These are phyloP conservation scores for Curvularia spicifera DNA, from an alignment of 2,329 filamentous ascomycete genomes.

Conservation along the genomic window DNA sequence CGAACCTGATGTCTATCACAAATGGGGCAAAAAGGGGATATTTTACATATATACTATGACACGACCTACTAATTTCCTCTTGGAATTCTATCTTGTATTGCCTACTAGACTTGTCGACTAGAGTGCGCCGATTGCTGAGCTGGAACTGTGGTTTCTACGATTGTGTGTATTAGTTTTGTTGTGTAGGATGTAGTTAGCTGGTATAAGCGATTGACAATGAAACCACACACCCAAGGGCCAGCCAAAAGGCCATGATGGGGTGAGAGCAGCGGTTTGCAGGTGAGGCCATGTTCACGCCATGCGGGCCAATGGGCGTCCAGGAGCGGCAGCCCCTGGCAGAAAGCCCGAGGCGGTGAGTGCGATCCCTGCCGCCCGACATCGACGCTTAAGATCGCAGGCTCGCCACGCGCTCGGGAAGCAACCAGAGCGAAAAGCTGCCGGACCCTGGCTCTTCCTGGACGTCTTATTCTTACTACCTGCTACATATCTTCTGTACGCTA, in stretches of 20 bases:
- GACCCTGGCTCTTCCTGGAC: constrained; percentile 11
- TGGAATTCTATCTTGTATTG: neutral
- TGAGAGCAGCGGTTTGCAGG: constrained; percentile 3
- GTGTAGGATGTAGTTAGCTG: neutral
- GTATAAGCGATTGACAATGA: neutral
- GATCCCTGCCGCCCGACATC: constrained; percentile 20
- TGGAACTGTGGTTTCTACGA: constrained; percentile 13
- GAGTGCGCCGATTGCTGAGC: neutral
- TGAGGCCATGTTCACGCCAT: constrained; percentile 45
- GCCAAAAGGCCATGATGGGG: constrained; percentile 3
- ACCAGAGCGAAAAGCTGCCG: neutral
- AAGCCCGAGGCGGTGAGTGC: constrained; percentile 18
- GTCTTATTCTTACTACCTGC: neutral
- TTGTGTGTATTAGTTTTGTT: neutral
- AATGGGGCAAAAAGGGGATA: neutral
- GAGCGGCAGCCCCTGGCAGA: constrained; percentile 34
- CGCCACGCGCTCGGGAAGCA: constrained; percentile 24
- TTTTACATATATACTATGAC: neutral
- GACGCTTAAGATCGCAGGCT: constrained; percentile 35
- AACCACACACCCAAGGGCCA: neutral
- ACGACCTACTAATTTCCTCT: neutral
- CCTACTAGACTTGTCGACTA: neutral
- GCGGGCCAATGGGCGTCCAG: constrained; percentile 9
- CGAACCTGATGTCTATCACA: neutral
- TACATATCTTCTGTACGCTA: neutral